Evolutionary conservation across 1,284 basidiomycete species (phyloP).

Genomic region (Afroboletus lepidellus): DNA sequence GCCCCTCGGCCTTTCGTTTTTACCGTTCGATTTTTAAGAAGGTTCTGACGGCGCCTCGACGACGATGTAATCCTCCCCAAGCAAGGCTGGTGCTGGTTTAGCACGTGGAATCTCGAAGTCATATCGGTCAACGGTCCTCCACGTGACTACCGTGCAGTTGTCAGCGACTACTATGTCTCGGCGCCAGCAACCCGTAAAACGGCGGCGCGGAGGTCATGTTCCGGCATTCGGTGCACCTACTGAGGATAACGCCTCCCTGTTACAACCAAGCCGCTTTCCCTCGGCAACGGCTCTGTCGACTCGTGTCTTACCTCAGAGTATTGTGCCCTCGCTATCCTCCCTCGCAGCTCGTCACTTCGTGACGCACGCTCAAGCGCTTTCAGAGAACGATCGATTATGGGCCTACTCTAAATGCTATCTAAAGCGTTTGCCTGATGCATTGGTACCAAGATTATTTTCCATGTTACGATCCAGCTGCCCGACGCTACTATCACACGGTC

Average conservation of each 20-base stretch:
- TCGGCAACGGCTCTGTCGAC: constrained; percentile 53
- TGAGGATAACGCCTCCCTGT: constrained; percentile 40
- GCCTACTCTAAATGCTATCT: constrained; percentile 39
- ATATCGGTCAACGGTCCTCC: too few relatives aligned
- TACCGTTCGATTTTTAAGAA: too few relatives aligned
- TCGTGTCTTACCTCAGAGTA: constrained; percentile 36
- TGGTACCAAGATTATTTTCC: constrained; percentile 51
- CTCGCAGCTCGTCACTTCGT: constrained; percentile 55
- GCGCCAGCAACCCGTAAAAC: constrained; percentile 26
- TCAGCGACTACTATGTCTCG: constrained; percentile 13
- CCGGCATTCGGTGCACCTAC: constrained; percentile 41
- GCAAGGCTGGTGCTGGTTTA: too few relatives aligned
- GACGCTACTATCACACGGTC: constrained; percentile 47
- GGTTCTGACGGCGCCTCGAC: too few relatives aligned
- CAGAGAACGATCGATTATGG: constrained; percentile 41
- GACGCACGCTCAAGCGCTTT: constrained; percentile 42
- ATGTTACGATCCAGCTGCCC: constrained; percentile 50
- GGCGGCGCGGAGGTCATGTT: constrained; percentile 28
- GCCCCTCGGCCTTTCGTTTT: too few relatives aligned
- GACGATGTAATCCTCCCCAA: too few relatives aligned
- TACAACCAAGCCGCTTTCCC: constrained; percentile 36
- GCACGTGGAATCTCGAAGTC: too few relatives aligned
- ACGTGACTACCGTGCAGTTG: too few relatives aligned
- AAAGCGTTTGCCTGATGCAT: constrained; percentile 50
- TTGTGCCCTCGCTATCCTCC: constrained; percentile 44